phyloP scores from a whole-genome alignment of 2,329 filamentous ascomycete genomes.

The Trichoderma endophyticum region DNA sequence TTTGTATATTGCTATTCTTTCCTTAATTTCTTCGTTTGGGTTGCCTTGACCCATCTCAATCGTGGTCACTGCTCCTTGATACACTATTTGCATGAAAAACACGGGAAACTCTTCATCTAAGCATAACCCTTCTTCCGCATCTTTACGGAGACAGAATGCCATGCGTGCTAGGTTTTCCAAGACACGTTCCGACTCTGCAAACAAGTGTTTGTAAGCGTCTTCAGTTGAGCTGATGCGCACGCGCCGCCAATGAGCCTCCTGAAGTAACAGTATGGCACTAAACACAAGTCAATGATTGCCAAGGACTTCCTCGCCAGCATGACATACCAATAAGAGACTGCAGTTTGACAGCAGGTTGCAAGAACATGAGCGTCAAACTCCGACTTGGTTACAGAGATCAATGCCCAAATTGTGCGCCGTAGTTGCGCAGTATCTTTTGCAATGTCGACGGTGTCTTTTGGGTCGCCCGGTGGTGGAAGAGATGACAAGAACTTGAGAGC shows the following conservation, averaged over 20 bases:
- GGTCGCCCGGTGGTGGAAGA: neutral
- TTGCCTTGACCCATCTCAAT: neutral
- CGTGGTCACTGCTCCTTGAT: neutral
- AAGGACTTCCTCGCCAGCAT: neutral
- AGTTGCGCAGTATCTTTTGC: neutral
- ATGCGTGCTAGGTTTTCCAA: neutral
- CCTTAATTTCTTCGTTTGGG: neutral
- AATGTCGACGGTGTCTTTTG: neutral
- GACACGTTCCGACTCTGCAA: neutral
- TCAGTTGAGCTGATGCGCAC: neutral
- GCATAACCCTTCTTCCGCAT: neutral
- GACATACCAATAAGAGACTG: neutral
- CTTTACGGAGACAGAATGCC: neutral
- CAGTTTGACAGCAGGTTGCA: conserved; percentile 1
- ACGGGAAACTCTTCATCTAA: neutral
- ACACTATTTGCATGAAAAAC: neutral
- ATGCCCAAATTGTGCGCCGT: neutral
- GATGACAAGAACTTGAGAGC: neutral
- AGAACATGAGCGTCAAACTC: neutral
- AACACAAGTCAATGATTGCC: neutral
- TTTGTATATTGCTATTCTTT: neutral
- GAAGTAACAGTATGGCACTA: neutral
- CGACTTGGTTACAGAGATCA: neutral
- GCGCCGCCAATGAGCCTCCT: neutral
- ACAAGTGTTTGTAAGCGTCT: neutral